A percentile compares a stretch with the other conserved stretches of the same genome.
Conservation (phyloP, 495 filamentous ascomycete genomes). For the Cryomyces minteri region DNA sequence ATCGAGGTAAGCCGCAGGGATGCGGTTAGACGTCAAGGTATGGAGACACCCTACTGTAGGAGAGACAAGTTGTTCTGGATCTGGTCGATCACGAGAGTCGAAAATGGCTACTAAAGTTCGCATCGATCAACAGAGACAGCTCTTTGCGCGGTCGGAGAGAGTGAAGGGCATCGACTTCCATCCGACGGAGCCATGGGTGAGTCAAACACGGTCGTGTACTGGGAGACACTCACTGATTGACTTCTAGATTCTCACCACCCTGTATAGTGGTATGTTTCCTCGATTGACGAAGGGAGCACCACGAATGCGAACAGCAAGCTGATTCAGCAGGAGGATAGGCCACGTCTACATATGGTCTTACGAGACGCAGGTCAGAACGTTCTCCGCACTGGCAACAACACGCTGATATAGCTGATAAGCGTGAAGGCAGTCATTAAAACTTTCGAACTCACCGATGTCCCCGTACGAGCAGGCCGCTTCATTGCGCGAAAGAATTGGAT, state of each 20-base stretch:
- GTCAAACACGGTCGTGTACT: too few relatives aligned
- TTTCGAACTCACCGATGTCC: conserved; percentile 98
- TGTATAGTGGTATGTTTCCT: conserved; percentile 48
- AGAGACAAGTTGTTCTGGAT: not conserved
- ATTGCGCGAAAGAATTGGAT: conserved; percentile 99
- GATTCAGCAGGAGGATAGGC: conserved; percentile 13
- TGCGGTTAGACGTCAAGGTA: conserved; percentile 89
- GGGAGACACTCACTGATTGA: too few relatives aligned
- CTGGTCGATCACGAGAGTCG: conserved; percentile 6
- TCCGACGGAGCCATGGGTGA: conserved; percentile 31
- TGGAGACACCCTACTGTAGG: not conserved
- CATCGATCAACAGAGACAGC: conserved; percentile 41
- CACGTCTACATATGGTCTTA: conserved; percentile 99
- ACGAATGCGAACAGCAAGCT: too few relatives aligned
- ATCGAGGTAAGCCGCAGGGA: conserved; percentile 23
- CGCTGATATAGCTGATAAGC: too few relatives aligned
- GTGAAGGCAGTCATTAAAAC: conserved; percentile 57
- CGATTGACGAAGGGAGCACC: too few relatives aligned
- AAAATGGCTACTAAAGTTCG: conserved; percentile 17
- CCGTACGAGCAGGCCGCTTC: conserved; percentile 91
- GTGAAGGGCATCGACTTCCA: conserved; percentile 98
- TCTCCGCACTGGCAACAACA: too few relatives aligned
- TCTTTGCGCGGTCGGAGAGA: conserved; percentile 71
- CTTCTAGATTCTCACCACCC: conserved; percentile 57
- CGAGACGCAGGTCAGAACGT: conserved; percentile 59